A percentile compares a stretch with the other conserved stretches of the same genome.
Conservation (phyloP, 208 protist species). For the Trypanosoma boissoni region DNA sequence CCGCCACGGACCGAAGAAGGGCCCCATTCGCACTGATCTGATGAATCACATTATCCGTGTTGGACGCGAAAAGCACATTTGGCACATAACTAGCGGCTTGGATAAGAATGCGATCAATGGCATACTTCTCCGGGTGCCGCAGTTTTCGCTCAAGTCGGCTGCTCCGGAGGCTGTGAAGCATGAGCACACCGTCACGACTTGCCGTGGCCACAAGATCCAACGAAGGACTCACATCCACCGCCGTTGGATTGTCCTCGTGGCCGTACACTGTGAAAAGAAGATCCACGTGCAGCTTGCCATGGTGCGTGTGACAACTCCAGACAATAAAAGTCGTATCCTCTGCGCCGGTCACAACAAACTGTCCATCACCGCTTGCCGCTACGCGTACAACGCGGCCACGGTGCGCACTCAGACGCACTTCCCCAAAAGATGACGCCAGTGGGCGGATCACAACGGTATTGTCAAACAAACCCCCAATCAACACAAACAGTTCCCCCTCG, state of each 20-base stretch:
- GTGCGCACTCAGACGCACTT: slow-evolving; percentile 73
- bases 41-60: slow-evolving; percentile 69
- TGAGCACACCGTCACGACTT: slow-evolving; percentile 73
- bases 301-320: slow-evolving; percentile 62
- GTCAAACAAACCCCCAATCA: slow-evolving; percentile 81
- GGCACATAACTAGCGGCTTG: slow-evolving; percentile 78
- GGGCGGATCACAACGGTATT: slow-evolving; percentile 69
- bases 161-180: slow-evolving; percentile 73
- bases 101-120: slow-evolving; percentile 79
- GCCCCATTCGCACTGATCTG: slow-evolving; percentile 83
- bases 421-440: slow-evolving; percentile 31
- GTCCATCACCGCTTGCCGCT: slow-evolving; percentile 60
- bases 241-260: slow-evolving; percentile 82
- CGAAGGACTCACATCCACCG: slow-evolving; percentile 59
- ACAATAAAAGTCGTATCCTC: slow-evolving; percentile 92
- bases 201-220: slow-evolving; percentile 84
- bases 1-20: slow-evolving; percentile 48
- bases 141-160: slow-evolving; percentile 66
- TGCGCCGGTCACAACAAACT: slow-evolving; percentile 79
- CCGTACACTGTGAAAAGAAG: slow-evolving; percentile 78
- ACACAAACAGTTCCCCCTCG: slow-evolving; percentile 65
- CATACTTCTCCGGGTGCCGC: slow-evolving; percentile 53
- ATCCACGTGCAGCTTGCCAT: slow-evolving; percentile 46
- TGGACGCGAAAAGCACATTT: slow-evolving; percentile 72
- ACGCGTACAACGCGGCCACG: slow-evolving; percentile 69